Evolutionary conservation across 176 grass and related monocot genomes (phyloP).

Genomic region (Oryza longistaminata): DNA sequence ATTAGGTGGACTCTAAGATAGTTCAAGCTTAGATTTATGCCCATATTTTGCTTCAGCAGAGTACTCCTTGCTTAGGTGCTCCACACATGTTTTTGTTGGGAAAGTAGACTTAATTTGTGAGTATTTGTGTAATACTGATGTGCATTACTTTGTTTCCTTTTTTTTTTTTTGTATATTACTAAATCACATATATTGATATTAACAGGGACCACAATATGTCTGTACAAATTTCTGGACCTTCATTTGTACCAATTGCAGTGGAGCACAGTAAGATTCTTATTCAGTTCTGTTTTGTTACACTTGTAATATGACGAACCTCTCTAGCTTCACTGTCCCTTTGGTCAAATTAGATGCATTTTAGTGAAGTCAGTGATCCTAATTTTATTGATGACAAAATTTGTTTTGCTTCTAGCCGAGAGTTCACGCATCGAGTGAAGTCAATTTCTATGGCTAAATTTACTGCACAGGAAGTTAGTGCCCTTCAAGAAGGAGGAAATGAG

Average conservation of each 20-base stretch:
- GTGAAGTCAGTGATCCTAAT: not conserved
- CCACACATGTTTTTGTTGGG: constrained; percentile 29
- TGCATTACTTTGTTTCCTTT: not conserved
- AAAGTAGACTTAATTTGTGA: constrained; percentile 12
- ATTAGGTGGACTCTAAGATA: not conserved
- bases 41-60: constrained; percentile 13
- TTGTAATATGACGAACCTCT: not conserved
- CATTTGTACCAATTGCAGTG: constrained; percentile 97
- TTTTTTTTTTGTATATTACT: constrained; percentile 32
- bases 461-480: constrained; percentile 84
- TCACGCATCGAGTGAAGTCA: constrained; percentile 95
- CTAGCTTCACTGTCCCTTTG: constrained; percentile 13
- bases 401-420: constrained; percentile 72
- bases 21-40: not conserved
- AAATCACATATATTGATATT: constrained; percentile 45
- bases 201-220: constrained; percentile 97
- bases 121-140: constrained; percentile 7
- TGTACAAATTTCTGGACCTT: constrained; percentile 99
- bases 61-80: constrained; percentile 18
- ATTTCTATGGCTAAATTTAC: constrained; percentile 99
- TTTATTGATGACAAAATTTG: constrained; percentile 1
- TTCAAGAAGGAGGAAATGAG: constrained; percentile 97
- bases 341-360: constrained; percentile 12
- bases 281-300: constrained; percentile 31
- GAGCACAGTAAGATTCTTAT: constrained; percentile 86